phyloP scores from a whole-genome alignment of 768 basidiomycete genomes.

The Grammothele lineata region DNA sequence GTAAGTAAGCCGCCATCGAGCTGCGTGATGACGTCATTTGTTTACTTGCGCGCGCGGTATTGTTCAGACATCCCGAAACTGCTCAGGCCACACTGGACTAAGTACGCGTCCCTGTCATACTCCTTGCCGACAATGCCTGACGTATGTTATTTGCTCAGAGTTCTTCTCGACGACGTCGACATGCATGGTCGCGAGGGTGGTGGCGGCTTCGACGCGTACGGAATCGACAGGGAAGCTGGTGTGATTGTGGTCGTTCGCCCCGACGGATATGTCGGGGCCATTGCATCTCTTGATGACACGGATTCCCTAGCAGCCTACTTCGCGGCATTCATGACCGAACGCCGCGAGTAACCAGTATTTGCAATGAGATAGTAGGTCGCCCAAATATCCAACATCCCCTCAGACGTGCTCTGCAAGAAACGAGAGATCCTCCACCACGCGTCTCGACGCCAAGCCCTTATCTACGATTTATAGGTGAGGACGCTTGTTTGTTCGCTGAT shows the following conservation, averaged over 20 bases:
- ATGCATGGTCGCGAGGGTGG: constrained; percentile 44
- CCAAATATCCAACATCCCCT: too few species aligned
- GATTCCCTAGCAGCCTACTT: constrained; percentile 43
- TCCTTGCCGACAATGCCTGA: neutral
- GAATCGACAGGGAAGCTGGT: constrained; percentile 38
- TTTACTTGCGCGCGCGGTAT: neutral
- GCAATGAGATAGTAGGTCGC: too few species aligned
- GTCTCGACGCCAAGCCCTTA: too few species aligned
- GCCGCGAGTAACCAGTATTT: too few species aligned
- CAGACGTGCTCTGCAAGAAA: too few species aligned
- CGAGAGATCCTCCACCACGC: too few species aligned
- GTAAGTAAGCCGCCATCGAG: constrained; percentile 19
- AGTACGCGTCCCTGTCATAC: neutral
- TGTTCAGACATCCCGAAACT: constrained; percentile 41
- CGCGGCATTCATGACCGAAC: too few species aligned
- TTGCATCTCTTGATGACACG: constrained; percentile 42
- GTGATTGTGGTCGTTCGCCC: constrained; percentile 53
- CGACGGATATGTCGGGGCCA: constrained; percentile 59
- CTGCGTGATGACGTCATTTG: too few species aligned
- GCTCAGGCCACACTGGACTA: constrained; percentile 50
- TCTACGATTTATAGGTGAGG: too few species aligned
- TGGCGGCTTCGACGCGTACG: constrained; percentile 51
- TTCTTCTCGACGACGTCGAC: constrained; percentile 54
- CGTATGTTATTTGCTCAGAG: too few species aligned
- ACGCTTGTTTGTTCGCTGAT: too few species aligned